These are phyloP conservation scores for Arthrinium phaeospermum DNA, from an alignment of 2,329 filamentous ascomycete genomes.

Conservation along the genomic window DNA sequence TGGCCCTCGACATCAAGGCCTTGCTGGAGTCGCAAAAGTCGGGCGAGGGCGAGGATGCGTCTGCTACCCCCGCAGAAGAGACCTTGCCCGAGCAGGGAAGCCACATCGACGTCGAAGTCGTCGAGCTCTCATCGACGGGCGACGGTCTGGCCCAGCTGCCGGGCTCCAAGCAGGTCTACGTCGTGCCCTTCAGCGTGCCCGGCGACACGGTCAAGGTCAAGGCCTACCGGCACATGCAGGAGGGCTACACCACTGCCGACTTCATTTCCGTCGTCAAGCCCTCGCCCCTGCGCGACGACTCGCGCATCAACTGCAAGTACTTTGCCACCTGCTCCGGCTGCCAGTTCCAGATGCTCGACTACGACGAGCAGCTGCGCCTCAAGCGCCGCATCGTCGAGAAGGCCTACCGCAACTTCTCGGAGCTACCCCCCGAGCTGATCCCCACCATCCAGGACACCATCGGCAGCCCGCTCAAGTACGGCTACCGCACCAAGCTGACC, in stretches of 20 bases:
- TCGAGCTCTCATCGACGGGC: conserved; percentile 86
- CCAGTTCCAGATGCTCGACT: conserved; percentile 97
- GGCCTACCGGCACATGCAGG: conserved; percentile 72
- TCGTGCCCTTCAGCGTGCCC: conserved; percentile 86
- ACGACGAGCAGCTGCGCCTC: conserved; percentile 81
- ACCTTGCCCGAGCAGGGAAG: conserved; percentile 68
- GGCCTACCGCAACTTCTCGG: conserved; percentile 89
- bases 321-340: conserved; percentile 89
- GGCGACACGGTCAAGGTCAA: conserved; percentile 83
- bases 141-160: conserved; percentile 83
- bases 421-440: conserved; percentile 75
- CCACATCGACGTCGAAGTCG: conserved; percentile 82
- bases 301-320: conserved; percentile 80
- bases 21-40: conserved; percentile 49
- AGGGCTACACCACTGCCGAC: conserved; percentile 79
- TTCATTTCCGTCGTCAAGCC: conserved; percentile 78
- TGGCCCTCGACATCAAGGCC: conserved; percentile 67
- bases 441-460: conserved; percentile 84
- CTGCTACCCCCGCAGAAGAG: conserved; percentile 32
- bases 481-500: conserved; percentile 95
- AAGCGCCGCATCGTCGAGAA: conserved; percentile 89
- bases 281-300: conserved; percentile 77
- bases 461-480: conserved; percentile 87
- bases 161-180: conserved; percentile 72
- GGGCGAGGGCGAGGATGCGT: conserved; percentile 34